Base-by-base conservation (phyloP, 768 basidiomycete genomes). In the Candolleomyces aberdarensis region DNA sequence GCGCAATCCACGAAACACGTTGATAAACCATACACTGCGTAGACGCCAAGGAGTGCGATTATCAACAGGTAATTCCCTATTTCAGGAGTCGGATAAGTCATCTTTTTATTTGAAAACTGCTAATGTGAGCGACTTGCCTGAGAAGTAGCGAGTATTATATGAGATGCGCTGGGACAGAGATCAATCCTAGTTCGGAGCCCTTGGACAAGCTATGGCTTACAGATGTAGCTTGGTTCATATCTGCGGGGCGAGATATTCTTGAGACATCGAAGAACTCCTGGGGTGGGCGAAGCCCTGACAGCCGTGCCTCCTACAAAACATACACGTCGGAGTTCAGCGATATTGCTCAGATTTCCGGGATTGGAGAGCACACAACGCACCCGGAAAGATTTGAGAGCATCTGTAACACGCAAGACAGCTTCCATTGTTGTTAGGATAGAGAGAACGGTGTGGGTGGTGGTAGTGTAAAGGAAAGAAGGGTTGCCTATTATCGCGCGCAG, bases 121-220 rank as follows among this genome's bases (percentile, higher is more conserved):
- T 29, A 7, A n/a, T 13, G 6, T 41, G 57, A 40, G 3, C 54
- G 29, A 62, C 71, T 58, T 62, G 88, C 87, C 88, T 60, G 91
- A 92, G 75, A 92, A 92, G 71, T 92, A 92, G 53, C 91, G 87
- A 44, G 94, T 94, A 78, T 96, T 96, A 79, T 96, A 94, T 22
- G 92, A 92, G 83, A 96, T 92, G 61, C 94, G 86, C 93, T 94
- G 69, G 32, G 57, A 22, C 20, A 6, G 39, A 56, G 40, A 48
- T 39, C 11, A 48, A 56, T n/a, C 32, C 29, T 36, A 22, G 56
- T 54, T 36, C 54, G 58, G 31, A 62, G 26, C 41, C n/a, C 40
- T 20, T 40, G n/a, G 17, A 41, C 53, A 46, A 57, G 13, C n/a
- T 31, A 20, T 9, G 58, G 76, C 87, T 68, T 63, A 91, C 91